Evolutionary conservation across 2,329 filamentous ascomycete species (phyloP), one percentile per base, ranked within the genome.

Genomic region (Sporothrix luriei): DNA sequence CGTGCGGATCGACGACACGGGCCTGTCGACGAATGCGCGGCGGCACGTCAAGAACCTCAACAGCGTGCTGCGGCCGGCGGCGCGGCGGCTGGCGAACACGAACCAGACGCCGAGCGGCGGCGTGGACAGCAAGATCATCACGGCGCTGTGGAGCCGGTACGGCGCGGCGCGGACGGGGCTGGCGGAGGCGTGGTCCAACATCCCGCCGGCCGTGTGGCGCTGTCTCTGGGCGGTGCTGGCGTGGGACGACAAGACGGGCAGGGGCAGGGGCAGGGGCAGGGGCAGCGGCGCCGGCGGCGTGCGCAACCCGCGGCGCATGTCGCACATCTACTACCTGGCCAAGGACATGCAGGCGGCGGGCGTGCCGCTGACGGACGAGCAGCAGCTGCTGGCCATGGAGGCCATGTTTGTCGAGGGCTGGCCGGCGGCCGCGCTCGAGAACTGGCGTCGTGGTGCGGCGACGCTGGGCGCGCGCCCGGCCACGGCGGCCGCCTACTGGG

Each of bases 331-430:
- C 70, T 79, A 82, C 43, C 81, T 94, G 3, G 83, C 87, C 5
- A 84, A 88, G 74, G 91, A 93, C 75, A 90, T 92, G 82, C 82
- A 83, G 69, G 82, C 84, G 5, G 84, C 85, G 21, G 87, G 86
- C 9, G 81, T 86, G 64, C 73, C 81, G 0, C 79, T 93, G 67
- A 82, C 79, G 14, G 82, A 84, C 4, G 77, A 81, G 2, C 89
- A 91, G 74, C 86, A 88, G 73, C 79, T 93, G 21, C 79, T 90
- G 38, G 88, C 88, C 43, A 87, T 93, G 43, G 88, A 92, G 75
- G 87, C 90, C 69, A 81, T 91, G 52, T 89, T 91, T 73, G 81
- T 88, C 6, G 84, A 85, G 52, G 90, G 88, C 2, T 86, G 86
- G 77, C 82, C 85, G 69, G 79, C 81, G 5, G 83, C 86, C 73